Base-by-base conservation (phyloP, 805 yeast species). In the Yarrowia phangngaensis region DNA sequence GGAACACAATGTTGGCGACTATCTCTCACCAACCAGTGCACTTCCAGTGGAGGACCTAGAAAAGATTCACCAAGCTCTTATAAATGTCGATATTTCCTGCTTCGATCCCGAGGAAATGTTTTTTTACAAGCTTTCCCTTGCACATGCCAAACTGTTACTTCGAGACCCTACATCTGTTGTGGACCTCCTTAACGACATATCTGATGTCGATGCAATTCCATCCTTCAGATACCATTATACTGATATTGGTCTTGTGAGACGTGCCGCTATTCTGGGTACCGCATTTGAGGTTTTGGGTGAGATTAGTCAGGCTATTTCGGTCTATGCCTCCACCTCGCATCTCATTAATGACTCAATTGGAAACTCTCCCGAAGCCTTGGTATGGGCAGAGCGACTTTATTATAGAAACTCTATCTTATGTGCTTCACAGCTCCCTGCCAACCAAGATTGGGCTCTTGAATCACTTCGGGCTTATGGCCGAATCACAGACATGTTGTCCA, bases 371-470 rank as follows among this genome's bases (percentile, higher is more conserved):
- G 74, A 71, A 55, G 60, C 58, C 3, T 64, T 69, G 65, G 65
- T 67, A 50, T 70, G 71, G 70, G 55, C 55, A 30, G 70, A 70
- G 60, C 56, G 72, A 51, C 51, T 71, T 24, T 64, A 61, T 33
- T 51, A 51, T 28, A 32, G 56, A 33, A 55, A 46, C 45, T 41
- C 51, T 16, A 30, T 24, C 6, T 49, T 53, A 22, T 52, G 52
- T 8, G 53, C 53, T 4, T 22, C 54, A 9, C 31, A 26, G 34
- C 29, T 20, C 33, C 52, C 40, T 8, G 33, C 53, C 11, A 38
- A 54, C 32, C 48, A 52, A 19, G 43, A 34, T 20, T 26, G 50
- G 29, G 52, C 50, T 11, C 51, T 53, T 6, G 29, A 35, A 15
- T 55, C 57, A 16, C 48, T 53, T 26, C 20, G 55, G 26, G 51